Evolutionary conservation across 352 stramenopile species (phyloP).

Genomic region (Globisporangium spiculum): DNA sequence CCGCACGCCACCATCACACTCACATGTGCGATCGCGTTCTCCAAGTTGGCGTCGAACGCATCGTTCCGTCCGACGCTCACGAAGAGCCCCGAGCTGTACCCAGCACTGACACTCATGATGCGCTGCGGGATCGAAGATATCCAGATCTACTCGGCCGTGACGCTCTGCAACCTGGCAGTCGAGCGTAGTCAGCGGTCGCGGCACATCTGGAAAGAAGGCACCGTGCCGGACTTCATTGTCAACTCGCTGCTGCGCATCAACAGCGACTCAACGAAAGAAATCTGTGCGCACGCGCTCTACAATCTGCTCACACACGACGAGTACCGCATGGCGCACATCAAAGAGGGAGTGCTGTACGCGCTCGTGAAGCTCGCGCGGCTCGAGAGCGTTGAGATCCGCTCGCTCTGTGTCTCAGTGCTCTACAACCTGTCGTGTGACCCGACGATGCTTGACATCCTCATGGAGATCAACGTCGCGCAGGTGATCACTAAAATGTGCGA

Average conservation of each 20-base stretch:
- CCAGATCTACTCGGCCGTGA: constrained; percentile 87
- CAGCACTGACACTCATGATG: constrained; percentile 85
- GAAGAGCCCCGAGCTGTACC: constrained; percentile 70
- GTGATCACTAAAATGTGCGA: constrained; percentile 86
- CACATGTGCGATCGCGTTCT: constrained; percentile 77
- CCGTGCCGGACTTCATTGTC: constrained; percentile 86
- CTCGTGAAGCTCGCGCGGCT: constrained; percentile 83
- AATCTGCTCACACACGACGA: constrained; percentile 86
- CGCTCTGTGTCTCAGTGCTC: constrained; percentile 71
- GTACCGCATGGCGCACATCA: constrained; percentile 75
- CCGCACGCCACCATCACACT: constrained; percentile 64
- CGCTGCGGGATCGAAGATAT: constrained; percentile 84
- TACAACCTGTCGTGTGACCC: constrained; percentile 85
- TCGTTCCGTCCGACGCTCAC: constrained; percentile 52
- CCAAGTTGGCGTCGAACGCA: constrained; percentile 65
- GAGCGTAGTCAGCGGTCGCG: constrained; percentile 55
- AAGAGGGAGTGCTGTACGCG: constrained; percentile 85
- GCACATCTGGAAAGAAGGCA: constrained; percentile 85
- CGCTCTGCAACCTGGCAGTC: constrained; percentile 81
- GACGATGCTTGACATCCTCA: constrained; percentile 64
- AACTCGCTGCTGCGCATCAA: constrained; percentile 88
- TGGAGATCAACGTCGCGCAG: constrained; percentile 83
- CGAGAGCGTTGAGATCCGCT: constrained; percentile 79
- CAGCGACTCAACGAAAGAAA: constrained; percentile 86
- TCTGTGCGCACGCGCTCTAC: constrained; percentile 81